These are phyloP conservation scores for Onygenales sp. DNA, from an alignment of 2,329 filamentous ascomycete genomes.

Conservation along the genomic window DNA sequence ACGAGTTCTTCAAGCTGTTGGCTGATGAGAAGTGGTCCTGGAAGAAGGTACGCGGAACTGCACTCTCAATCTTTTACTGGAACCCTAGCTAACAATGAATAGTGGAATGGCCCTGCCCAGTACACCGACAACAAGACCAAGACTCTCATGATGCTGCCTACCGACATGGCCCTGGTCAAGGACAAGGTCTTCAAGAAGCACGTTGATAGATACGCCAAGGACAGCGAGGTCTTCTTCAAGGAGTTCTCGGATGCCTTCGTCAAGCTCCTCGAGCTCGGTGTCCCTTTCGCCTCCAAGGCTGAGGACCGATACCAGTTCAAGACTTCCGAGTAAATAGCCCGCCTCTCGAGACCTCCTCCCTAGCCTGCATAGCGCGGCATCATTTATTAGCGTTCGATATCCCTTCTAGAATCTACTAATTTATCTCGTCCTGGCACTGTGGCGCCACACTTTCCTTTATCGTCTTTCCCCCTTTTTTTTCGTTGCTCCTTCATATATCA, in stretches of 20 bases:
- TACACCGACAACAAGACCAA: conserved; percentile 82
- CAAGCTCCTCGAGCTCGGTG: conserved; percentile 88
- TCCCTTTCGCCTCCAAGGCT: conserved; percentile 67
- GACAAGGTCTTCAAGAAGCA: conserved; percentile 77
- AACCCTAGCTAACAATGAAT: neutral
- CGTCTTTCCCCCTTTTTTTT: neutral
- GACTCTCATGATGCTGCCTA: conserved; percentile 93
- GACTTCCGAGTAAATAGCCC: conserved; percentile 30
- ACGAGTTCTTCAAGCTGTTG: conserved; percentile 87
- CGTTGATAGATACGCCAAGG: conserved; percentile 82
- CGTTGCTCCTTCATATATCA: neutral
- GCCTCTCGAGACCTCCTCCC: neutral
- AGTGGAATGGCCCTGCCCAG: conserved; percentile 83
- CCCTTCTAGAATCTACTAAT: neutral
- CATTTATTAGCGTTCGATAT: neutral
- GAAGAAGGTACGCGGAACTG: conserved; percentile 46
- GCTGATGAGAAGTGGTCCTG: conserved; percentile 86
- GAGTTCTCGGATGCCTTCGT: conserved; percentile 73
- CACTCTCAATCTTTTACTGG: neutral
- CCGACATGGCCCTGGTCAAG: conserved; percentile 76
- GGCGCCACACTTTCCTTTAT: conserved; percentile 20
- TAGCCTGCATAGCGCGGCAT: neutral
- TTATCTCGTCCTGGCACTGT: conserved; percentile 2
- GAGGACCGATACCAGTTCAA: conserved; percentile 56
- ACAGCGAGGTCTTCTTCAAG: conserved; percentile 85